These are phyloP conservation scores for Tylopilus subfusipes DNA, from an alignment of 768 basidiomycete species.

Conservation along the genomic window DNA sequence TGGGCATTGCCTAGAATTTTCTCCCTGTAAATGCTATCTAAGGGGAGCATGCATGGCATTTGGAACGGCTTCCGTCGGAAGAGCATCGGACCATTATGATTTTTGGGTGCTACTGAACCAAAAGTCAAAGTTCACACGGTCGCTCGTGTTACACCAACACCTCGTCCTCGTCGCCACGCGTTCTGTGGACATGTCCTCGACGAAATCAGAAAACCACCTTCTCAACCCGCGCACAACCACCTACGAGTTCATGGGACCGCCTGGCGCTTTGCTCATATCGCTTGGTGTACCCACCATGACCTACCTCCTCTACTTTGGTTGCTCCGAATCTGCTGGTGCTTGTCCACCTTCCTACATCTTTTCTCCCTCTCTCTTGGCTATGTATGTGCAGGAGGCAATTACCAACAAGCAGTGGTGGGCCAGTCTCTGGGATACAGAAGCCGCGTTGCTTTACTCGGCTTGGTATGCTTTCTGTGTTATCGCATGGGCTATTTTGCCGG, in stretches of 20 bases:
- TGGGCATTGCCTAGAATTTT: too few species aligned
- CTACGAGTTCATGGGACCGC: constrained; percentile 84
- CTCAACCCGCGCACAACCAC: constrained; percentile 67
- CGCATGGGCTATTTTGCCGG: constrained; percentile 77
- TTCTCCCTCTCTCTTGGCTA: constrained; percentile 32
- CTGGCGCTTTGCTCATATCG: constrained; percentile 68
- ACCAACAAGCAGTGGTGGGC: constrained; percentile 60
- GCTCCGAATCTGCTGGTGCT: constrained; percentile 66
- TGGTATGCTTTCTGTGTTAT: constrained; percentile 91
- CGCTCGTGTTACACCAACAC: neutral
- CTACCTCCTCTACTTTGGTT: constrained; percentile 75
- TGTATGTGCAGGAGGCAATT: constrained; percentile 45
- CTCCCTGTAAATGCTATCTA: too few species aligned
- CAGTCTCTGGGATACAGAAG: constrained; percentile 79
- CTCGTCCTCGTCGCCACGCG: neutral
- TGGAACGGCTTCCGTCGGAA: neutral
- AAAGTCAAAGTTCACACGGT: constrained; percentile 9
- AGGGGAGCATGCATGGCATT: too few species aligned
- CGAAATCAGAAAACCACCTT: constrained; percentile 28
- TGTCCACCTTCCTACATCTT: constrained; percentile 55
- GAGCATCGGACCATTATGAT: neutral
- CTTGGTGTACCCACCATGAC: constrained; percentile 65
- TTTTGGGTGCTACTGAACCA: neutral
- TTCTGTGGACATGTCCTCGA: constrained; percentile 17
- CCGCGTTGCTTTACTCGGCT: constrained; percentile 67